These are phyloP conservation scores for Rhynchospora tenuis DNA, from an alignment of 176 grass and related monocot species.

Conservation along the genomic window DNA sequence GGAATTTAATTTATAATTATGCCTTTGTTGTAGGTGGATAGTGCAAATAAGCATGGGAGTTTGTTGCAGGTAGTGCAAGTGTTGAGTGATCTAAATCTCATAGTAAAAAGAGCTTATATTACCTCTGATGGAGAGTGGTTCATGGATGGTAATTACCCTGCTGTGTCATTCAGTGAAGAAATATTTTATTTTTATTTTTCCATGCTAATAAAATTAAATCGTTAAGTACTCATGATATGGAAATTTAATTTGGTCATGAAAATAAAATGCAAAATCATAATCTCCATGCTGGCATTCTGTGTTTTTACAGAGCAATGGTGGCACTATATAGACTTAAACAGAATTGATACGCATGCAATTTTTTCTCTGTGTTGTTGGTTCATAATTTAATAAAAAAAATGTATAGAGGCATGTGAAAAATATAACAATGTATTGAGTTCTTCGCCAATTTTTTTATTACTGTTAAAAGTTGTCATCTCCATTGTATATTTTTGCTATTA, in stretches of 20 bases:
- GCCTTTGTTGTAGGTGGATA: slow-evolving; percentile 35
- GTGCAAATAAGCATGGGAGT: slow-evolving; percentile 42
- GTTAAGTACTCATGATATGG: background rate
- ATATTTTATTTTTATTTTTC: background rate
- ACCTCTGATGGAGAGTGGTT: slow-evolving; percentile 53
- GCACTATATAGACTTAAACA: background rate
- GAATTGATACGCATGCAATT: too few species aligned
- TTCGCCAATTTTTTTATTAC: background rate
- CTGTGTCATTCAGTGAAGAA: background rate
- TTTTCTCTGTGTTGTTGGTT: background rate
- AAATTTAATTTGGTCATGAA: background rate
- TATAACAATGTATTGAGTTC: background rate
- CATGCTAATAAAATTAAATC: background rate
- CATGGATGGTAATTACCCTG: slow-evolving; percentile 38
- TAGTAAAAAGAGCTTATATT: slow-evolving; percentile 45
- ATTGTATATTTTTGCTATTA: background rate
- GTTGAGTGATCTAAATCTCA: slow-evolving; percentile 39
- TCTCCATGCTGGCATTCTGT: background rate
- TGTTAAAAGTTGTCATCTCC: background rate
- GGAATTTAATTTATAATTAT: slow-evolving; percentile 19
- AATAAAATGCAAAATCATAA: background rate
- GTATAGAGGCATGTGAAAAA: background rate
- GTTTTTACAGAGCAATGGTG: background rate
- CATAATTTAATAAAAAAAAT: background rate
- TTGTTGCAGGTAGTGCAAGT: slow-evolving; percentile 44